Conservation (phyloP, 805 yeast genomes). For the Ogataea trehaloabstinens region DNA sequence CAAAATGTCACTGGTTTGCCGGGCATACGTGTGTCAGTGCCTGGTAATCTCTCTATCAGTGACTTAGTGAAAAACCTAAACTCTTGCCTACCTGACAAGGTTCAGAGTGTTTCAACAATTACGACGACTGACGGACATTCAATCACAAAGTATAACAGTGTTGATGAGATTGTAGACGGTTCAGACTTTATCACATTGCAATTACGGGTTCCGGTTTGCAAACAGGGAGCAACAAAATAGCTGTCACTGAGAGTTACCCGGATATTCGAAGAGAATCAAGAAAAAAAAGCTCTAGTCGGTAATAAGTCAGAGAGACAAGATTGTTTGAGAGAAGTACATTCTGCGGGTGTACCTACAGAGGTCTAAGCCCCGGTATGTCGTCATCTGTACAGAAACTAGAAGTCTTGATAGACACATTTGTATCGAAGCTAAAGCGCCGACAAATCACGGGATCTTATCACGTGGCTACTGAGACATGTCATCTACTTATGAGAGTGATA, state of each 20-base stretch:
- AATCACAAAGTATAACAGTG: not conserved
- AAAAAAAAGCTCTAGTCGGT: too few relatives aligned
- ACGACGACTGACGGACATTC: not conserved
- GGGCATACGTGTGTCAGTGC: constrained; percentile 4
- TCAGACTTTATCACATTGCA: not conserved
- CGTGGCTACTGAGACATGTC: constrained; percentile 86
- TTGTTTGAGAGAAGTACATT: too few relatives aligned
- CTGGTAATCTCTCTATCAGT: constrained; percentile 1
- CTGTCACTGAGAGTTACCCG: not conserved
- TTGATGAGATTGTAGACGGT: not conserved
- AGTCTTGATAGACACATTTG: constrained; percentile 31
- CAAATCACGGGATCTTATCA: constrained; percentile 78
- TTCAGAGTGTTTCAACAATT: not conserved
- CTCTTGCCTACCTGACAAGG: not conserved
- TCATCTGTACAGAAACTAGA: constrained; percentile 26
- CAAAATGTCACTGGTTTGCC: constrained; percentile 16
- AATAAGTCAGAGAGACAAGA: too few relatives aligned
- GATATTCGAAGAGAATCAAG: too few relatives aligned
- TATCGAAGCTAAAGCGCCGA: constrained; percentile 68
- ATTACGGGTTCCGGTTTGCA: constrained; percentile 1
- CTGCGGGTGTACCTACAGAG: too few relatives aligned
- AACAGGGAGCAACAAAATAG: not conserved
- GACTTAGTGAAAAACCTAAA: not conserved
- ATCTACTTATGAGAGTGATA: constrained; percentile 79
- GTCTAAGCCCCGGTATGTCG: too few relatives aligned